A percentile compares a stretch with the other conserved stretches of the same genome.
phyloP scores from a whole-genome alignment of 768 basidiomycete genomes.

The Mycena galopus region DNA sequence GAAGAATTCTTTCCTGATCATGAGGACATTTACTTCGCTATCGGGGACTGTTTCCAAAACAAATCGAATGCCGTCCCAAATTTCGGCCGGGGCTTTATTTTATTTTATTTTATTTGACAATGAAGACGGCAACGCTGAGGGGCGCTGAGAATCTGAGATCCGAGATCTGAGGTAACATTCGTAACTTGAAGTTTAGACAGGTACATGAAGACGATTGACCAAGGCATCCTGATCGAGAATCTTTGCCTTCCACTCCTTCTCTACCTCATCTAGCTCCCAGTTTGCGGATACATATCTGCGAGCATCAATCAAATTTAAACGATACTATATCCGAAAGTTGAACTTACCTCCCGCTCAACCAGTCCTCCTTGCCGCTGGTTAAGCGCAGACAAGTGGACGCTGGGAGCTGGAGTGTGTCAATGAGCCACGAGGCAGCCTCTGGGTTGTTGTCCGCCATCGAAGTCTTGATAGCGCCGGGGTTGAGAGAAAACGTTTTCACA shows the following conservation, averaged over 20 bases:
- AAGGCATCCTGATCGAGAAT: slow-evolving; percentile 29
- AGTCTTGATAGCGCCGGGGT: slow-evolving; percentile 31
- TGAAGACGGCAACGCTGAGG: too few species aligned
- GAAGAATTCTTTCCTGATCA: too few species aligned
- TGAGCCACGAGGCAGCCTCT: slow-evolving; percentile 14
- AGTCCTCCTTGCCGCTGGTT: slow-evolving; percentile 39
- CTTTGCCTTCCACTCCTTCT: slow-evolving; percentile 23
- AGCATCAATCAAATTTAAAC: background rate
- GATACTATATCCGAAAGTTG: background rate
- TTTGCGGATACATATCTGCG: slow-evolving; percentile 31
- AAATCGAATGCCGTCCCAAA: too few species aligned
- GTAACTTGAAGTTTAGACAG: too few species aligned
- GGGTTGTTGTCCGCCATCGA: slow-evolving; percentile 21
- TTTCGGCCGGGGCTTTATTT: too few species aligned
- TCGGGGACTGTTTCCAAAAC: too few species aligned
- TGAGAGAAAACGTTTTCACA: slow-evolving; percentile 29
- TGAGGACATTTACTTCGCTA: too few species aligned
- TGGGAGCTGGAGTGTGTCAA: slow-evolving; percentile 36
- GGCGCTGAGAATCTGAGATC: too few species aligned
- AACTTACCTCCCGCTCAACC: slow-evolving; percentile 37
- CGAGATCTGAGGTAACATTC: too few species aligned
- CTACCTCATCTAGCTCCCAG: slow-evolving; percentile 32
- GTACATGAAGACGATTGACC: slow-evolving; percentile 26
- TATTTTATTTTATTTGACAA: too few species aligned
- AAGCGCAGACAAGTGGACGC: slow-evolving; percentile 37